Evolutionary conservation across 352 stramenopile species (phyloP).

Genomic region (Globisporangium nodosum): DNA sequence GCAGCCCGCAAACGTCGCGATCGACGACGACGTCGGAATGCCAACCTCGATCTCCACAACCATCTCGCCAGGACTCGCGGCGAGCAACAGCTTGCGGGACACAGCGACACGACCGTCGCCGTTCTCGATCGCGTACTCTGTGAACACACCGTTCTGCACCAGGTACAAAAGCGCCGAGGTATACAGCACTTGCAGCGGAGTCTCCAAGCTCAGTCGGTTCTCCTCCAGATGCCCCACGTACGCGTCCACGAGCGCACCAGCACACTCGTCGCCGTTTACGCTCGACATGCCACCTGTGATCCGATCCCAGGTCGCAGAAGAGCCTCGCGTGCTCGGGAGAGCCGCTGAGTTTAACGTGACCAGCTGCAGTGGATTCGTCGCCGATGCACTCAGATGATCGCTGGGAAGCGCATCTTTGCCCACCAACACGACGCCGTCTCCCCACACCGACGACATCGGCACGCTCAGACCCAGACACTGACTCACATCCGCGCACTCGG

Average conservation of each 20-base stretch:
- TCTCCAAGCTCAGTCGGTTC: too few species aligned
- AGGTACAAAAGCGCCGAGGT: too few species aligned
- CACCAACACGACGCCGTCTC: too few species aligned
- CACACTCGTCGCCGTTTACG: neutral
- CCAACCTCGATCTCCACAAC: neutral
- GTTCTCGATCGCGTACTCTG: too few species aligned
- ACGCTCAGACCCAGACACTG: too few species aligned
- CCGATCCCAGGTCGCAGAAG: neutral
- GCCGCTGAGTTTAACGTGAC: neutral
- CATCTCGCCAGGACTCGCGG: neutral
- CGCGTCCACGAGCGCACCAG: too few species aligned
- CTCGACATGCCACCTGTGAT: too few species aligned
- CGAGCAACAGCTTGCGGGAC: neutral
- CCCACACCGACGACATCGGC: too few species aligned
- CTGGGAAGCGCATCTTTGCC: neutral
- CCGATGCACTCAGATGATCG: neutral
- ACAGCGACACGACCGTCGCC: neutral
- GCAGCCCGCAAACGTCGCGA: slow-evolving; percentile 44
- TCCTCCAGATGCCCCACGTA: too few species aligned
- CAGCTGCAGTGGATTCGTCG: neutral
- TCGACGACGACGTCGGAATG: slow-evolving; percentile 18
- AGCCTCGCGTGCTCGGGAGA: neutral
- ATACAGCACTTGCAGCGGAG: too few species aligned
- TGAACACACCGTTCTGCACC: too few species aligned
- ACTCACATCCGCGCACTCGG: too few species aligned